These are phyloP conservation scores for Wickerhamomyces strasburgensis DNA, from an alignment of 805 yeast genomes.

Conservation along the genomic window DNA sequence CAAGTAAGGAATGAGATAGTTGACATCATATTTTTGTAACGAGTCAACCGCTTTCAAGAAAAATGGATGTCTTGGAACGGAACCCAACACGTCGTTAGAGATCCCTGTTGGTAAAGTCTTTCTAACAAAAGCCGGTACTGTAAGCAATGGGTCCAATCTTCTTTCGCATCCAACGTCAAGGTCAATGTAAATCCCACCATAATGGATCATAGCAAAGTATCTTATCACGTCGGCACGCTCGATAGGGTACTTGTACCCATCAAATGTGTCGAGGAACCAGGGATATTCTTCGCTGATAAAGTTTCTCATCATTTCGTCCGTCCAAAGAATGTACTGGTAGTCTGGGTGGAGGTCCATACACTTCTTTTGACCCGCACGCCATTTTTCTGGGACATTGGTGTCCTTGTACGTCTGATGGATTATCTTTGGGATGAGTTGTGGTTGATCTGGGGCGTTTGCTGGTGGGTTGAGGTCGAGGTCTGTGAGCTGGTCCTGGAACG, in stretches of 20 bases:
- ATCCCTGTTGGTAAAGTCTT: conserved; percentile 88
- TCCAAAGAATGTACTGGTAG: conserved; percentile 85
- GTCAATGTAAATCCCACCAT: conserved; percentile 88
- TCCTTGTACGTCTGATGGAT: conserved; percentile 93
- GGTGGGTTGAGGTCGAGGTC: conserved; percentile 59
- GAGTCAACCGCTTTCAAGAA: conserved; percentile 65
- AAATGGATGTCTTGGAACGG: conserved; percentile 83
- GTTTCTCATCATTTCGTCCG: conserved; percentile 75
- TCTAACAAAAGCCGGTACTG: conserved; percentile 81
- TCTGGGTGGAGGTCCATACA: conserved; percentile 82
- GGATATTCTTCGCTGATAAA: conserved; percentile 77
- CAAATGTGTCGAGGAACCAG: conserved; percentile 82
- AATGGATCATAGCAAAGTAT: conserved; percentile 76
- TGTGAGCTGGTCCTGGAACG: conserved; percentile 56
- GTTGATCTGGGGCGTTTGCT: conserved; percentile 35
- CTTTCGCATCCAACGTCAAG: conserved; percentile 85
- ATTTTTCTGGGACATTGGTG: conserved; percentile 67
- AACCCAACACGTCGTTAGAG: conserved; percentile 90
- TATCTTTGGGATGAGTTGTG: conserved; percentile 74
- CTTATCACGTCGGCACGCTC: conserved; percentile 89
- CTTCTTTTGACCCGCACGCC: conserved; percentile 73
- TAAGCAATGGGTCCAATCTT: conserved; percentile 71
- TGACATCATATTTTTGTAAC: conserved; percentile 54
- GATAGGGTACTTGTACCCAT: conserved; percentile 72
- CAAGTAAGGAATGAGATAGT: conserved; percentile 82